These are phyloP conservation scores for Trichoderma reesei DNA, from an alignment of 495 filamentous ascomycete genomes.

Conservation along the genomic window DNA sequence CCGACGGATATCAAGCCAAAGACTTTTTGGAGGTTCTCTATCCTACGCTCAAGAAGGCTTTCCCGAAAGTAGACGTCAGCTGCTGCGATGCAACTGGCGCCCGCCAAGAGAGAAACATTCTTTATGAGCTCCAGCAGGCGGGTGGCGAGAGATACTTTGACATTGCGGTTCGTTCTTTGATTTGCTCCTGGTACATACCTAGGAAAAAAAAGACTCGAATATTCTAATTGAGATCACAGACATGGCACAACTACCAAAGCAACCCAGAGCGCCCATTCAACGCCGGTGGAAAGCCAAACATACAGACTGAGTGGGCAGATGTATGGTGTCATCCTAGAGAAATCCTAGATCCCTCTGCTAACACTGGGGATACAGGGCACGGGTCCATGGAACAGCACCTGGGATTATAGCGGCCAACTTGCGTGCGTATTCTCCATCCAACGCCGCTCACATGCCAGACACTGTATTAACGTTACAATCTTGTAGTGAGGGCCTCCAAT, in stretches of 20 bases:
- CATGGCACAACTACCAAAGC: conserved; percentile 23
- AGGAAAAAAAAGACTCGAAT: not conserved
- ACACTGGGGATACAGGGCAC: not conserved
- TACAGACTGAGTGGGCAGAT: not conserved
- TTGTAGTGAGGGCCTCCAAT: conserved; percentile 39
- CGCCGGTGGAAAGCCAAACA: not conserved
- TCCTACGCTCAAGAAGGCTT: conserved; percentile 18
- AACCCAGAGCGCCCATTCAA: conserved; percentile 13
- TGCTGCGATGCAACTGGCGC: conserved; percentile 25
- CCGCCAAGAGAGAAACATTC: conserved; percentile 23
- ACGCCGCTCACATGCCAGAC: not conserved
- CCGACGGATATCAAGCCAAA: conserved; percentile 22
- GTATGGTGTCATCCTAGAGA: not conserved
- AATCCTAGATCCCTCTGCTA: not conserved
- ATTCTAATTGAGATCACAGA: conserved; percentile 11
- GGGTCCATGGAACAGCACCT: conserved; percentile 20
- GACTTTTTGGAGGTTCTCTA: conserved; percentile 24
- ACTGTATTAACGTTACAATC: not conserved
- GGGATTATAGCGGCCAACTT: conserved; percentile 12
- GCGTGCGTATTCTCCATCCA: not conserved
- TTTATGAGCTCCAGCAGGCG: conserved; percentile 21
- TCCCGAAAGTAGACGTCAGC: conserved; percentile 22
- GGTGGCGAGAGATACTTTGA: conserved; percentile 15
- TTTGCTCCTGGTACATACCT: not conserved
- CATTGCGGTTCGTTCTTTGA: not conserved